Evolutionary conservation across 768 basidiomycete genomes (phyloP).

Genomic region (Asterophora parasitica): DNA sequence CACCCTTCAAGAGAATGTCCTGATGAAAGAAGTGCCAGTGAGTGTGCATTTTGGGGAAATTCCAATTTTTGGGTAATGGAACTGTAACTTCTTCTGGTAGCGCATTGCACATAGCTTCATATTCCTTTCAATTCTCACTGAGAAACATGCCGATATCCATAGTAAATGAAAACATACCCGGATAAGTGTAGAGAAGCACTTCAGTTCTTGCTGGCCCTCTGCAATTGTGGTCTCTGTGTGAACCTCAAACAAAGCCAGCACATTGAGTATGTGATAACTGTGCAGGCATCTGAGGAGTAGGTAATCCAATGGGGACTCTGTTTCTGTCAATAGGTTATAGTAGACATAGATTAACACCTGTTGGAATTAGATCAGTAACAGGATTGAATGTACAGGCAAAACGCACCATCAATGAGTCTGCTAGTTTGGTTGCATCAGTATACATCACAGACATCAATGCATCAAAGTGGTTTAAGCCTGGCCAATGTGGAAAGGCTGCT

Average conservation of each 20-base stretch:
- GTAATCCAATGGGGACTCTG: slow-evolving; percentile 10
- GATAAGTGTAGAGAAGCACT: slow-evolving; percentile 14
- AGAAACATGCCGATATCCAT: background rate
- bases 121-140: slow-evolving; percentile 7
- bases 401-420: background rate
- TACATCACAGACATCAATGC: background rate
- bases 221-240: slow-evolving; percentile 28
- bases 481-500: background rate
- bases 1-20: slow-evolving; percentile 31
- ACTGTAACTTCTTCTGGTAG: background rate
- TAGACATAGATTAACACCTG: background rate
- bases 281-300: slow-evolving; percentile 17
- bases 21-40: slow-evolving; percentile 24
- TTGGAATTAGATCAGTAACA: no score
- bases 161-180: slow-evolving; percentile 16
- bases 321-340: background rate
- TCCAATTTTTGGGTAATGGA: slow-evolving; percentile 22
- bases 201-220: slow-evolving; percentile 18
- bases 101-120: background rate
- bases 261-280: slow-evolving; percentile 20
- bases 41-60: slow-evolving; percentile 33
- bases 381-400: background rate
- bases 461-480: background rate
- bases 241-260: slow-evolving; percentile 19
- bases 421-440: background rate